These are phyloP conservation scores for Cyberlindnera mississippiensis DNA, from an alignment of 805 yeast species.

Conservation along the genomic window DNA sequence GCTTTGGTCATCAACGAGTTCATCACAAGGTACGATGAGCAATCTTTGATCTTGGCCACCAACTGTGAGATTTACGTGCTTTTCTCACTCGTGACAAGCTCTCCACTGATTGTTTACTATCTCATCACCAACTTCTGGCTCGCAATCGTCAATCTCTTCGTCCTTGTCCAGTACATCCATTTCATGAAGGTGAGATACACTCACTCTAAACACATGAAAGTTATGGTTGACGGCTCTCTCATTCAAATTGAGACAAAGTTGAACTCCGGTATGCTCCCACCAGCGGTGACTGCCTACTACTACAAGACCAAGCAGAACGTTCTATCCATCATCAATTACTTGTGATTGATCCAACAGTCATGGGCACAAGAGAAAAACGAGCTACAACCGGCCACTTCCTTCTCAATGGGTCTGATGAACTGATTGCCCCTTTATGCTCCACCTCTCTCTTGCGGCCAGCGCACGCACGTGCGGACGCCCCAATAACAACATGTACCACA, in stretches of 20 bases:
- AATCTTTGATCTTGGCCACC: slow-evolving; percentile 41
- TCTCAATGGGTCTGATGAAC: too few relatives aligned
- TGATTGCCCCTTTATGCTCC: too few relatives aligned
- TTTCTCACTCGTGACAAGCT: slow-evolving; percentile 37
- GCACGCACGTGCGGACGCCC: too few relatives aligned
- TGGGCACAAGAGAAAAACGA: too few relatives aligned
- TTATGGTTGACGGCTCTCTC: slow-evolving; percentile 45
- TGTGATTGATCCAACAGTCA: slow-evolving; percentile 1
- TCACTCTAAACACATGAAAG: slow-evolving; percentile 52
- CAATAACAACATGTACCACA: too few relatives aligned
- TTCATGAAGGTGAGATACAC: slow-evolving; percentile 61
- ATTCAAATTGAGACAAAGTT: slow-evolving; percentile 36
- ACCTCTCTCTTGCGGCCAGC: too few relatives aligned
- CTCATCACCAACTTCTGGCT: slow-evolving; percentile 29
- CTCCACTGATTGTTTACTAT: slow-evolving; percentile 38
- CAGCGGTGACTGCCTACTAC: slow-evolving; percentile 17
- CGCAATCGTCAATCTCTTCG: slow-evolving; percentile 31
- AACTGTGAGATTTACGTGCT: slow-evolving; percentile 43
- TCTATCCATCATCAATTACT: slow-evolving; percentile 1
- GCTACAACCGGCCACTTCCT: too few relatives aligned
- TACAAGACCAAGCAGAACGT: slow-evolving; percentile 17
- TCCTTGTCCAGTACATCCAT: slow-evolving; percentile 43
- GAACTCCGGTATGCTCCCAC: slow-evolving; percentile 36
- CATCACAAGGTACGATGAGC: slow-evolving; percentile 38
- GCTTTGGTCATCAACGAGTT: slow-evolving; percentile 31